Conservation (phyloP, 805 yeast species). For the Torulaspora microellipsoides region DNA sequence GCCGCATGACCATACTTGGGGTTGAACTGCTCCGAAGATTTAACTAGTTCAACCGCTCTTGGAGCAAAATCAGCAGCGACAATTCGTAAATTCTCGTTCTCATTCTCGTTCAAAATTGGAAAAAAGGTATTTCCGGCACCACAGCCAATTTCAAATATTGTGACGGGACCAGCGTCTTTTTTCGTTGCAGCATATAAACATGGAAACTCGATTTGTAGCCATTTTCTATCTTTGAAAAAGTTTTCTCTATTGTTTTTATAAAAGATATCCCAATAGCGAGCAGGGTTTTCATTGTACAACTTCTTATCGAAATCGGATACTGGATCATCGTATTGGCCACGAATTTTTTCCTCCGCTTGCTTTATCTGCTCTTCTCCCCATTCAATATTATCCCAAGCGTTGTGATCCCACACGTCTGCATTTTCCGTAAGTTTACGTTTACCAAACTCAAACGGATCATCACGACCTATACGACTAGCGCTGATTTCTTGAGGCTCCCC, state of each 20-base stretch:
- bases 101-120: conserved; percentile 79
- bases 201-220: conserved; percentile 95
- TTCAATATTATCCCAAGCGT: conserved; percentile 94
- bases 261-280: conserved; percentile 91
- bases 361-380: conserved; percentile 89
- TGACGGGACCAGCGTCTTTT: conserved; percentile 61
- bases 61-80: conserved; percentile 87
- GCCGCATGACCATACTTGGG: conserved; percentile 67
- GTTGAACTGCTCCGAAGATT: conserved; percentile 54
- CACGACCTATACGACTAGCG: conserved; percentile 66
- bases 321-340: conserved; percentile 72
- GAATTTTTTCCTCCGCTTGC: conserved; percentile 70
- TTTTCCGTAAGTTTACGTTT: conserved; percentile 69
- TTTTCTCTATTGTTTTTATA: conserved; percentile 87
- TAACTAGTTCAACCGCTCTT: conserved; percentile 84
- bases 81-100: conserved; percentile 68
- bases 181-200: conserved; percentile 72
- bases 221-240: conserved; percentile 93
- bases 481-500: conserved; percentile 6
- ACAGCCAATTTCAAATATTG: conserved; percentile 90
- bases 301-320: conserved; percentile 84
- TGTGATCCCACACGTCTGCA: conserved; percentile 83
- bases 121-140: conserved; percentile 98
- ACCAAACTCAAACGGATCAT: conserved; percentile 88
- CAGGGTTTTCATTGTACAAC: conserved; percentile 78